Base-by-base conservation (phyloP, 2,329 filamentous ascomycete genomes). In the Neofusicoccum parvum region DNA sequence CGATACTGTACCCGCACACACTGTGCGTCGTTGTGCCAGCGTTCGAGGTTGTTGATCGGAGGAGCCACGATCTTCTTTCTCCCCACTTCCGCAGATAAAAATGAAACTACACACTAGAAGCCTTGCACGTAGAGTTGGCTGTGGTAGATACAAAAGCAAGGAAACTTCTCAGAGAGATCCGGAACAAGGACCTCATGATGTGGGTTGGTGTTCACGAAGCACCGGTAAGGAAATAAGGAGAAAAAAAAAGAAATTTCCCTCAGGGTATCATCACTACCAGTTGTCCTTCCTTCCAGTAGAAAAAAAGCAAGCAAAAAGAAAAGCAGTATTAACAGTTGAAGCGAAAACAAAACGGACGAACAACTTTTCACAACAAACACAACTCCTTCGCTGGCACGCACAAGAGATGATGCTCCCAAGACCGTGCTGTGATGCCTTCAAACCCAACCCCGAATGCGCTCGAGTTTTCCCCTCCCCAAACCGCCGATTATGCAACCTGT, bases 241-340 rank as follows among this genome's bases (percentile, higher is more conserved):
- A 39, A 39, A 54, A 39, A 17, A 11, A n/a, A 56, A 60, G 27
- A 34, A 48, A 37, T 36, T 60, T 60, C 32, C 56, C 56, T 60
- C 56, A 60, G 56, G 56, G 56, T 60, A 60, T 60, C 56, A 60
- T 60, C 41, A 60, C 43, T 60, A 60, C 56, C 41, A 45, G 43
- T 48, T 45, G 20, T 34, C 39, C n/a, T 14, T 34, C 41, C 43
- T 36, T 14, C 34, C 41, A 48, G 48, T 36, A 45, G 20, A 46
- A 12, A 46, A 46, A 59, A 17, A 32, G 20, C 27, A 59, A 43
- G 15, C 5, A 45, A 50, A 54, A 54, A 34, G 9, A 32, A 46
- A 23, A 39, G 37, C 5, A 43, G 51, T 58, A 59, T 59, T 59
- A 59, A 36, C 53, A 59, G 32, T 50, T 12, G 15, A 59, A 12